phyloP scores from a whole-genome alignment of 306 rosid genomes.

The Cucurbita moschata region DNA sequence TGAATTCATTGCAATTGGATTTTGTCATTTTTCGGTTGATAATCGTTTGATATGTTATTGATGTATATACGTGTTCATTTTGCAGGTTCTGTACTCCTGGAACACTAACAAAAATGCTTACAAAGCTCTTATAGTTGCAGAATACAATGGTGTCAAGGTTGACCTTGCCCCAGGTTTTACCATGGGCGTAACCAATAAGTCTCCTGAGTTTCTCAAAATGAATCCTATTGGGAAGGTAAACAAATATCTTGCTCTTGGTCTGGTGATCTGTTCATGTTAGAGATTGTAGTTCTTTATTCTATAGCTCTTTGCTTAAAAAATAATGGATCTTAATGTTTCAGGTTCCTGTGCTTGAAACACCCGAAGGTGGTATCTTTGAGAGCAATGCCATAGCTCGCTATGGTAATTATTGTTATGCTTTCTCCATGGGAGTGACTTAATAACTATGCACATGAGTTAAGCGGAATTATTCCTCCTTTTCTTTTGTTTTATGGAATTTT shows the following conservation, averaged over 20 bases:
- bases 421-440: neutral
- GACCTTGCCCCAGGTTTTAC: slow-evolving; percentile 27
- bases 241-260: neutral
- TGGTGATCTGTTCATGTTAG: neutral
- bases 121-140: slow-evolving; percentile 50
- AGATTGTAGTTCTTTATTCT: neutral
- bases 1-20: neutral
- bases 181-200: slow-evolving; percentile 58
- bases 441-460: neutral
- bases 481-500: neutral
- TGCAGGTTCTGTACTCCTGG: slow-evolving; percentile 46
- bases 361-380: slow-evolving; percentile 66
- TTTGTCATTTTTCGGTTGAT: neutral
- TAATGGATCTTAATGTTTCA: neutral
- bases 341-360: slow-evolving; percentile 72
- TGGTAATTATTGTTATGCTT: slow-evolving; percentile 16
- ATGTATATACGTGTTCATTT: neutral
- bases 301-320: neutral
- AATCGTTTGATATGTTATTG: neutral
- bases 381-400: slow-evolving; percentile 85
- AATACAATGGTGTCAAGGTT: slow-evolving; percentile 46
- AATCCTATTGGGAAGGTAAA: slow-evolving; percentile 77
- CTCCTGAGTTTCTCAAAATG: slow-evolving; percentile 60
- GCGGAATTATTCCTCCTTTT: neutral
- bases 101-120: slow-evolving; percentile 33